phyloP scores from a whole-genome alignment of 352 stramenopile species.

The Phytophthora kernoviae region DNA sequence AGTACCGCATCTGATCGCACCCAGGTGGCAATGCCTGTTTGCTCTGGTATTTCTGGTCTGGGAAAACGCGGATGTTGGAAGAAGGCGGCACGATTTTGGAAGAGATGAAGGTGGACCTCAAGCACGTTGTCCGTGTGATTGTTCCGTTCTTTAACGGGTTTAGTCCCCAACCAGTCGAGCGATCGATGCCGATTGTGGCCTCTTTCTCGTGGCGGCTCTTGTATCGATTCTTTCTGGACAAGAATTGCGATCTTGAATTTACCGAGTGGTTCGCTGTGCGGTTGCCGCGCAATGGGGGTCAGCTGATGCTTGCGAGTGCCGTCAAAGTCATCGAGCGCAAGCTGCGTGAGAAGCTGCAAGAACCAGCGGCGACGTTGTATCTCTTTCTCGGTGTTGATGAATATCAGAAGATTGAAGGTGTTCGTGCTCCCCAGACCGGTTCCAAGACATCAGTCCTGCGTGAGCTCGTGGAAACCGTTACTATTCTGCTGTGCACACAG shows the following conservation, averaged over 20 bases:
- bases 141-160: slow-evolving; percentile 29
- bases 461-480: slow-evolving; percentile 12
- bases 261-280: background rate
- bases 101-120: slow-evolving; percentile 22
- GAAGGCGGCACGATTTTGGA: slow-evolving; percentile 33
- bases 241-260: slow-evolving; percentile 28
- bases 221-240: slow-evolving; percentile 38
- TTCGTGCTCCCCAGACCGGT: slow-evolving; percentile 6
- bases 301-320: background rate
- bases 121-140: slow-evolving; percentile 29
- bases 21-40: slow-evolving; percentile 26
- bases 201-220: slow-evolving; percentile 42
- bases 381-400: slow-evolving; percentile 43
- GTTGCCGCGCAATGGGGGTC: slow-evolving; percentile 11
- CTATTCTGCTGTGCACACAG: background rate
- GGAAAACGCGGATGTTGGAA: slow-evolving; percentile 43
- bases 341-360: slow-evolving; percentile 3
- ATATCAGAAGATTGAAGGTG: slow-evolving; percentile 32
- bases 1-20: slow-evolving; percentile 24
- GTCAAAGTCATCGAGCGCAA: slow-evolving; percentile 15
- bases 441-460: slow-evolving; percentile 4
- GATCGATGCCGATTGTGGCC: slow-evolving; percentile 38
- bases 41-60: slow-evolving; percentile 40
- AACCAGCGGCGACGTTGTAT: slow-evolving; percentile 14
- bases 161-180: slow-evolving; percentile 20